Base-by-base conservation (phyloP, 2,329 filamentous ascomycete species). In the Sclerotiophoma versabilis region DNA sequence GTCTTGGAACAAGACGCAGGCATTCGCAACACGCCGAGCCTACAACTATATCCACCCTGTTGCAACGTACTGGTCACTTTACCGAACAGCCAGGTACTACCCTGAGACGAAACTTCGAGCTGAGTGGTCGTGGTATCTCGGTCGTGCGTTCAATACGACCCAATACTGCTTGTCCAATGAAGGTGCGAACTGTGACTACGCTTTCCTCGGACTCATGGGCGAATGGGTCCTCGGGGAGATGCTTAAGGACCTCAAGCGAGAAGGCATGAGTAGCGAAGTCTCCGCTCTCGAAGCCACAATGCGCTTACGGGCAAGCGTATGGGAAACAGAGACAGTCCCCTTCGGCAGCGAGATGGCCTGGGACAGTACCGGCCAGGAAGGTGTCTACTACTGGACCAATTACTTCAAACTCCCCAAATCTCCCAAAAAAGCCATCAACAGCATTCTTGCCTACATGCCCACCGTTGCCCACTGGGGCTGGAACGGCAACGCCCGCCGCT, bases 301-400 rank as follows among this genome's bases (percentile, higher is more conserved):
- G 83, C 76, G 74, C 12, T 68, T 67, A 3, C 77, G 84, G 1
- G 81, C 83, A 1, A 57, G 75, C 3, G 62, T 71, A 1, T 87
- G 84, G 84, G 68, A 81, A n/a, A 72, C 71, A 0, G 70, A 81
- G 45, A 75, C 76, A 7, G 80, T 83, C 5, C 84, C 84, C 0
- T 87, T 80, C 55, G 84, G 83, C 0, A 85, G 82, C 44, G 84
- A 87, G 65, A 84, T 84, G 82, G 80, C 83, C 0, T 87, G 84
- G 84, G 84, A 87, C 52, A 85, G 81, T 0, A 87, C 84, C 0
- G 84, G 83, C 0, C 84, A 87, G 57, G 84, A 87, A 64, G 84
- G 84, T 0, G 81, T 87, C 0, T 87, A 84, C 54, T 83, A 83
- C 54, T 86, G 84, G 83, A 75, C 79, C 5, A 80, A 78, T 27